Base-by-base conservation (phyloP, 495 filamentous ascomycete species). In the Aspergillus homomorphus region DNA sequence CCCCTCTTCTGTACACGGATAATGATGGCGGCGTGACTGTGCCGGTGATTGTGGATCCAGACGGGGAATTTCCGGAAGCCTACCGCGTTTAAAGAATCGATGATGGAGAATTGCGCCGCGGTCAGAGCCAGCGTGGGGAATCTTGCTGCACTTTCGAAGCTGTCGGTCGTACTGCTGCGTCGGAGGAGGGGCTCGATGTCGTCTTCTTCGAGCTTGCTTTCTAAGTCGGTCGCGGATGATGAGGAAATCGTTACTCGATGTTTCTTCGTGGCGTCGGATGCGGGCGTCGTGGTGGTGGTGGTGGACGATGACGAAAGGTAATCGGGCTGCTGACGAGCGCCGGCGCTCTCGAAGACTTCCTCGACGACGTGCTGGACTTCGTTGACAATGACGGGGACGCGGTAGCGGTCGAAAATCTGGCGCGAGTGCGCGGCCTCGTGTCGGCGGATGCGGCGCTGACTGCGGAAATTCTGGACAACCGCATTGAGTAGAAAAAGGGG, bases 11-110 rank as follows among this genome's bases (percentile, higher is more conserved):
- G 76, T 59, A 68, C 80, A 53, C 94, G 80, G 26, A 93, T 84
- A 64, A 98, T 88, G 53, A 98, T 96, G 1, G 93, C 93, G 0
- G 93, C 94, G 69, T 98, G 94, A 48, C 80, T 88, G 66, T 96
- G 92, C 28, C 78, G 68, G 44, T 82, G 81, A 2, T 91, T 86
- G 49, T 95, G 90, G 43, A 98, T 97, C 73, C 89, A 86, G 4
- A 96, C 89, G 0, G 84, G 86, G 71, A 89, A 93, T 71, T 94
- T 97, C 19, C 80, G 81, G 74, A 88, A 92, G 10, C 87, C 86
- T 0, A 96, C 77, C 10, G 75, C 68, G 65, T 97, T 88, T 59
- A 98, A 73, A 16, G 85, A 84, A 18, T 88, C 73, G 49, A 96
- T 87, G 75, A 96, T 96, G 20, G 76, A 74, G 68, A 95, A 93